Percentiles rank a stretch among this genome's conserved stretches.
Evolutionary conservation across 2,329 filamentous ascomycete genomes (phyloP).

Genomic region (Trichoderma sp.): DNA sequence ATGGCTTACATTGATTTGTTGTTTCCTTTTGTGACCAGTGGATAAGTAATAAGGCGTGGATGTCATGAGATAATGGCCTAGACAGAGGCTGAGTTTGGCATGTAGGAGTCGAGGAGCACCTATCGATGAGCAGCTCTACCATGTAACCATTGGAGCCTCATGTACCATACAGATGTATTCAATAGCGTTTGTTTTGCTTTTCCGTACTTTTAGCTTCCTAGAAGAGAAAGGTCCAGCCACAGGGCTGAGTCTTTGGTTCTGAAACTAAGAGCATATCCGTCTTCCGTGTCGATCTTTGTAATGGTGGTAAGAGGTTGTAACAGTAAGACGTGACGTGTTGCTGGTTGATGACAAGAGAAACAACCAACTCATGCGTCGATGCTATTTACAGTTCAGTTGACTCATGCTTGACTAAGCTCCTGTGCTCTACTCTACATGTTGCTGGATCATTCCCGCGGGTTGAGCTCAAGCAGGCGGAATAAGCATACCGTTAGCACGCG

Average conservation of each 20-base stretch:
- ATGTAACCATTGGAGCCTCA: slow-evolving; percentile 12
- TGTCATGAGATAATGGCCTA: not conserved
- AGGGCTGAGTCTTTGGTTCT: not conserved
- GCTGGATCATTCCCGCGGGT: not conserved
- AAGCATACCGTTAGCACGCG: not conserved
- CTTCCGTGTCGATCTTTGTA: not conserved
- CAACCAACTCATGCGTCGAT: not conserved
- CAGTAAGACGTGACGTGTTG: not conserved
- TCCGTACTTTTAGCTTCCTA: not conserved
- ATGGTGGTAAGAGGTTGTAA: not conserved
- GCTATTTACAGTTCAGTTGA: not conserved
- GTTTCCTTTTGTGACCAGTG: slow-evolving; percentile 25
- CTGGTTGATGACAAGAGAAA: not conserved
- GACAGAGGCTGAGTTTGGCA: not conserved
- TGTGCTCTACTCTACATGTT: not conserved
- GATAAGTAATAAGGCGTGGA: not conserved
- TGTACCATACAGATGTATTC: slow-evolving; percentile 14
- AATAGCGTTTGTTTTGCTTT: slow-evolving; percentile 2
- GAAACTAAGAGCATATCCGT: not conserved
- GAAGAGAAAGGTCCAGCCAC: not conserved
- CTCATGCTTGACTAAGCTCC: not conserved
- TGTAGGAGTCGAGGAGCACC: slow-evolving; percentile 1
- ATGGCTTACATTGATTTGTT: not conserved
- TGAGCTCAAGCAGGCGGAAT: not conserved
- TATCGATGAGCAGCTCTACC: not conserved